Evolutionary conservation across 805 yeast genomes (phyloP).

Genomic region (Wickerhamomyces tratensis): DNA sequence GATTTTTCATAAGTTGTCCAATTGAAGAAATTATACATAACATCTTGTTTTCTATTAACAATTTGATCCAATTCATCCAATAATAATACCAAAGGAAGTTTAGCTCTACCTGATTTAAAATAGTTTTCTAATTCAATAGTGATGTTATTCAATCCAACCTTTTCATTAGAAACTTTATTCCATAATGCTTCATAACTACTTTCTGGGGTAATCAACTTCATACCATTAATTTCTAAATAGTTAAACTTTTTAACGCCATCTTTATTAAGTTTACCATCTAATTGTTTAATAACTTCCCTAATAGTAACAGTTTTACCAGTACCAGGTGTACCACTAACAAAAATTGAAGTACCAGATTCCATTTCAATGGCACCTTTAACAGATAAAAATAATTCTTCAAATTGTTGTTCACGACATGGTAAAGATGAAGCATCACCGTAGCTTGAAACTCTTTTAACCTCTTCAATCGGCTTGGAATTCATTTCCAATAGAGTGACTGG

Average conservation of each 20-base stretch:
- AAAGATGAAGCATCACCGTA: slow-evolving; percentile 39
- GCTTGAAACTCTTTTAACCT: slow-evolving; percentile 28
- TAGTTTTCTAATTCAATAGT: slow-evolving; percentile 49
- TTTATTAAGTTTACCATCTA: slow-evolving; percentile 33
- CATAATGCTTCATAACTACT: slow-evolving; percentile 78
- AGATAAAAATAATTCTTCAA: slow-evolving; percentile 54
- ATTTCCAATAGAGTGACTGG: slow-evolving; percentile 18
- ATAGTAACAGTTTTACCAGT: slow-evolving; percentile 95
- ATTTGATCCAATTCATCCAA: slow-evolving; percentile 93
- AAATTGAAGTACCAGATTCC: slow-evolving; percentile 73
- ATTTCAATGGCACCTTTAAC: slow-evolving; percentile 64
- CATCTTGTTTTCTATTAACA: slow-evolving; percentile 71
- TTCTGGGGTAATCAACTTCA: slow-evolving; percentile 71
- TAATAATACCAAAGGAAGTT: slow-evolving; percentile 48
- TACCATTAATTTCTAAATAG: slow-evolving; percentile 83
- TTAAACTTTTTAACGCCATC: slow-evolving; percentile 42
- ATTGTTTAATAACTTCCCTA: slow-evolving; percentile 70
- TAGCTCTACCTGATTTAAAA: slow-evolving; percentile 31
- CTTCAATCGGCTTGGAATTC: slow-evolving; percentile 20
- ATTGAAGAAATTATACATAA: slow-evolving; percentile 92
- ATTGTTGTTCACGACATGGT: slow-evolving; percentile 86
- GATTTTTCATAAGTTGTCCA: slow-evolving; percentile 89
- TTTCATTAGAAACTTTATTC: slow-evolving; percentile 58
- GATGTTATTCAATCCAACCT: slow-evolving; percentile 49
- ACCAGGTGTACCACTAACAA: slow-evolving; percentile 96